These are phyloP conservation scores for Berkeleyomyces rouxiae DNA, from an alignment of 2,329 filamentous ascomycete genomes.

Conservation along the genomic window DNA sequence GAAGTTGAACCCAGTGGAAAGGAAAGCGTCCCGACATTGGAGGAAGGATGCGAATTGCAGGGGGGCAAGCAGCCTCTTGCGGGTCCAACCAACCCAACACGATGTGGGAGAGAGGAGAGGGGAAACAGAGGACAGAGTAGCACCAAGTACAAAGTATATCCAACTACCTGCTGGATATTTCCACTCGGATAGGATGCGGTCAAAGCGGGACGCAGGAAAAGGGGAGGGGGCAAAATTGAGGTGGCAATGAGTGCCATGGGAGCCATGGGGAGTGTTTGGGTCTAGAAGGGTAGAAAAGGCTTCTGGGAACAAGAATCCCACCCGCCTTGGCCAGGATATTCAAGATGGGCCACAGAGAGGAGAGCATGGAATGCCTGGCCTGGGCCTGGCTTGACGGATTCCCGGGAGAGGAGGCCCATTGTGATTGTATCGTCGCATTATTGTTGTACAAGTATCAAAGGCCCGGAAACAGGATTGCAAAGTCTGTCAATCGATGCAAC, in stretches of 20 bases:
- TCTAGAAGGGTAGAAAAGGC: neutral
- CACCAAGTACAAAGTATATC: too few species aligned
- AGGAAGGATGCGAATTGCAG: neutral
- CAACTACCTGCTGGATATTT: too few species aligned
- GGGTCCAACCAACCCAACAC: neutral
- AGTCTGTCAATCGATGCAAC: neutral
- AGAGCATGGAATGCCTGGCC: neutral
- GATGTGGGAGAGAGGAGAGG: too few species aligned
- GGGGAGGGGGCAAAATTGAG: neutral
- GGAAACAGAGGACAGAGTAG: too few species aligned
- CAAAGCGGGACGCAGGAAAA: neutral
- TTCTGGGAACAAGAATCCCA: neutral
- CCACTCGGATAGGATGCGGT: neutral
- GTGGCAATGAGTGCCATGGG: neutral
- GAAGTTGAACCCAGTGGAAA: neutral
- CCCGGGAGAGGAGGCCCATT: neutral
- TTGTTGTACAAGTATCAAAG: neutral
- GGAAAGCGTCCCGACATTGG: constrained; percentile 1
- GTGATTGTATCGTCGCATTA: neutral
- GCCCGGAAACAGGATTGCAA: neutral
- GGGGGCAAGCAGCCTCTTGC: neutral
- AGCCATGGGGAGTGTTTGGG: too few species aligned
- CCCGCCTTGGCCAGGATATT: neutral
- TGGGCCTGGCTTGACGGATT: neutral
- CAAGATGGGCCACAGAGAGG: neutral